These are phyloP conservation scores for Lotmaria passim DNA, from an alignment of 208 protist species.

Conservation along the genomic window DNA sequence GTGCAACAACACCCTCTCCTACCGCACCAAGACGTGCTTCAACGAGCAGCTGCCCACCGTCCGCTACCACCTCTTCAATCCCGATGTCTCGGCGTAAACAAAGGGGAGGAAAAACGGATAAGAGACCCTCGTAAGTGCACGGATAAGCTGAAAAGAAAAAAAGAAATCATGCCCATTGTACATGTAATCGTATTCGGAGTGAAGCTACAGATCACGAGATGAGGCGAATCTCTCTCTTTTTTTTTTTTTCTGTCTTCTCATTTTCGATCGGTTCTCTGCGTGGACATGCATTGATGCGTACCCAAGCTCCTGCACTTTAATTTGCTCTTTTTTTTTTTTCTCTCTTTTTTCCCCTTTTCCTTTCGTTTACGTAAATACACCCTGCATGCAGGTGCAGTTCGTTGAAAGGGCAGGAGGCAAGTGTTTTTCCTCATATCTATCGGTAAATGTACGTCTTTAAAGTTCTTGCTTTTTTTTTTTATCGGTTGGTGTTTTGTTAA, in stretches of 20 bases:
- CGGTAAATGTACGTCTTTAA: neutral
- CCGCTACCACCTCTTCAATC: slow-evolving; percentile 87
- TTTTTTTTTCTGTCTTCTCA: neutral
- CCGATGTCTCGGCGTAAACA: slow-evolving; percentile 45
- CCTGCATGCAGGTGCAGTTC: neutral
- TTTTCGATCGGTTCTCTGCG: neutral
- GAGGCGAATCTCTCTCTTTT: neutral
- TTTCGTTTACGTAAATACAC: neutral
- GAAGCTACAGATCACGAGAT: neutral
- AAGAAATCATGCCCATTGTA: too few relatives aligned
- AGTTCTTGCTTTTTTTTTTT: neutral
- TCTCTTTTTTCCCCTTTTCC: slow-evolving; percentile 4
- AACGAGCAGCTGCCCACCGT: slow-evolving; percentile 90
- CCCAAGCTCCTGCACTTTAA: too few relatives aligned
- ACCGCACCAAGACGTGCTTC: slow-evolving; percentile 86
- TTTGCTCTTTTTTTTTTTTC: neutral
- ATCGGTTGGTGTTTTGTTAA: neutral
- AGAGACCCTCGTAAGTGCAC: neutral
- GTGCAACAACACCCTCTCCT: slow-evolving; percentile 90
- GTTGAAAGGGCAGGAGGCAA: neutral
- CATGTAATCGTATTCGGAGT: neutral
- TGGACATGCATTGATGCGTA: too few relatives aligned
- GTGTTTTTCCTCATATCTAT: neutral
- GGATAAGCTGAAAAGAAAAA: neutral
- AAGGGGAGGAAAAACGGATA: slow-evolving; percentile 15